Base-by-base conservation (phyloP, 2,329 filamentous ascomycete species). In the Colletotrichum spinosum region DNA sequence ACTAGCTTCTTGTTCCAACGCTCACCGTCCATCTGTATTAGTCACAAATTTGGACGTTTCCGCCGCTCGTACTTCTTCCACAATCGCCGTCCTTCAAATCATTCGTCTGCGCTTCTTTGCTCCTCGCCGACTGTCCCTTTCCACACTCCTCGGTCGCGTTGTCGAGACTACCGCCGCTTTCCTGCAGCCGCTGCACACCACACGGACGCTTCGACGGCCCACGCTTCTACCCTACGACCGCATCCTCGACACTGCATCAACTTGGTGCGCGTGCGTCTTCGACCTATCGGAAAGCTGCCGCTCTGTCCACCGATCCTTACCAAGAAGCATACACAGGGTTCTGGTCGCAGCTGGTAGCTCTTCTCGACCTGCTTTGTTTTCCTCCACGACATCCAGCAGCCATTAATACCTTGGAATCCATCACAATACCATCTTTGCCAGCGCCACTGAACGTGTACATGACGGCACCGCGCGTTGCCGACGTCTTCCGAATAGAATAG, bases 381-480 rank as follows among this genome's bases (percentile, higher is more conserved):
- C 48, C 17, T 25, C 25, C 25, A 25, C 25, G 25, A 25, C 25
- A 25, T 25, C 25, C 25, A 25, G 25, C 25, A 25, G 25, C 25
- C 25, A 25, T 25, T 5, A 25, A 25, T 25, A 25, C 25, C 25
- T 25, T 2, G 48, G 6, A 48, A 44, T 34, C 46, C 48, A 57
- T 51, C 35, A 17, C 25, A 2, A 48, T 17, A n/a, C 44, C 13
- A 15, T 33, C 39, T 34, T 41, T 37, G 25, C 25, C 13, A 37
- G 13, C 55, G 48, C 35, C 55, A 45, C 46, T 58, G 66, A 61
- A 74, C 72, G 75, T 74, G 73, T 81, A 80, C 78, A 81, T 81
- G 79, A 79, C 74, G 76, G 71, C 71, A 69, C 71, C 69, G 60
- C 73, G 70, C 67, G 72, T 72, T 62, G 72, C 72, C 71, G 71